A percentile compares a stretch with the other conserved stretches of the same genome.
phyloP scores from a whole-genome alignment of 495 filamentous ascomycete genomes.

The Podospora pseudoanserina region DNA sequence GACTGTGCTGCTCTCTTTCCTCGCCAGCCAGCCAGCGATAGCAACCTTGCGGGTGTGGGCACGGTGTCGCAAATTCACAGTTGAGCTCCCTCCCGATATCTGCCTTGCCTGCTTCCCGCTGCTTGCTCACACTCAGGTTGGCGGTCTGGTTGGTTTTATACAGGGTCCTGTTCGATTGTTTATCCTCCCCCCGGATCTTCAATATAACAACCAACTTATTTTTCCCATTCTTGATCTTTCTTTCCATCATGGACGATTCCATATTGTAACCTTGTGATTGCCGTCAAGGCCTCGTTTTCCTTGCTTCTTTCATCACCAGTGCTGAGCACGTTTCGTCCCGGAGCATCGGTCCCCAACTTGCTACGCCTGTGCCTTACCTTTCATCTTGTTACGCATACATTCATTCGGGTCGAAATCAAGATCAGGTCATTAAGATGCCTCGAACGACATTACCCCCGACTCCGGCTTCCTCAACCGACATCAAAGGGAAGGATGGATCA shows the following conservation, averaged over 20 bases:
- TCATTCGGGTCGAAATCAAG: too few species aligned
- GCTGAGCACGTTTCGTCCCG: too few species aligned
- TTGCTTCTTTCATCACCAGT: not conserved
- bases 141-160: too few species aligned
- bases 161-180: not conserved
- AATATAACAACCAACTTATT: not conserved
- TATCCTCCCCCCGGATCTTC: not conserved
- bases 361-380: not conserved
- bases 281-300: not conserved
- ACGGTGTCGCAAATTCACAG: not conserved
- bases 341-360: not conserved
- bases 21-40: conserved; percentile 4
- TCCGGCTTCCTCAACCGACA: conserved; percentile 78
- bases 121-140: too few species aligned
- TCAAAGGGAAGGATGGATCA: conserved; percentile 69
- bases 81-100: not conserved
- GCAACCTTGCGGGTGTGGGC: conserved; percentile 6
- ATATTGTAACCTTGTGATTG: not conserved
- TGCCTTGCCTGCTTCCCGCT: not conserved
- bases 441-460: conserved; percentile 70
- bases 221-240: not conserved
- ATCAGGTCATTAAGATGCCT: conserved; percentile 53
- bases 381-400: not conserved
- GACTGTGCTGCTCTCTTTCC: conserved; percentile 20
- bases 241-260: not conserved